Base-by-base conservation (phyloP, 345 rosid species). In the Physaria fendleri region DNA sequence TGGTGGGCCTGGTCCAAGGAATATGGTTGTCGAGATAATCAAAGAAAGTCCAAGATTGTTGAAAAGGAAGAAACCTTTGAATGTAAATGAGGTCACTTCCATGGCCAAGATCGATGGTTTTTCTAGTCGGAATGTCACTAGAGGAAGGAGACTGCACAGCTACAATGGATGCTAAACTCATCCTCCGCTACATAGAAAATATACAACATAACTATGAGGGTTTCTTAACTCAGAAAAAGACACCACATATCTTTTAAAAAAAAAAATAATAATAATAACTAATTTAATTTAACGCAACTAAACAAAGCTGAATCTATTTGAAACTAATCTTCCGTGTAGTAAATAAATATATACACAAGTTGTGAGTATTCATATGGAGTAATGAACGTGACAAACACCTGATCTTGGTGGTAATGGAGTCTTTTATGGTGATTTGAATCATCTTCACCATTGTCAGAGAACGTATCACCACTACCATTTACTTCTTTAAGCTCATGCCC, bases 1-100 rank as follows among this genome's bases (percentile, higher is more conserved):
- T 51, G 49, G 87, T 80, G 48, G 98, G 96, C 38, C 95, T 69
- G 41, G 81, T 74, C 98, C 98, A 91, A 49, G 96, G 96, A 47
- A 92, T 80, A 56, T 69, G 77, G 1, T 77, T 72, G 82, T 88
- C 68, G 28, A 91, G 83, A 71, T 78, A 85, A 75, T 85, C 69
- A 18, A 88, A 85, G 69, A 83, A 76, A 47, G 65, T 43, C 96
- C 95, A 85, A 1, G 93, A 74, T 6, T 74, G 66, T 6, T 84
- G 83, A 42, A 27, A 66, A 0, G 79, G 70, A 14, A 92, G 20
- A 57, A 84, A 82, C 46, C 78, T 77, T 23, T 78, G 88, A 25
- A 80, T 54, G 68, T 82, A 81, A 2, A 82, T 25, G 23, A 88
- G 77, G 65, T 84, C 68, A 27, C 96, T 88, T 43, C 82, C 94